A percentile compares a stretch with the other conserved stretches of the same genome.
These are phyloP conservation scores for Cylindricascospora bacillispora DNA, from an alignment of 1,139 yeast species.

Conservation along the genomic window DNA sequence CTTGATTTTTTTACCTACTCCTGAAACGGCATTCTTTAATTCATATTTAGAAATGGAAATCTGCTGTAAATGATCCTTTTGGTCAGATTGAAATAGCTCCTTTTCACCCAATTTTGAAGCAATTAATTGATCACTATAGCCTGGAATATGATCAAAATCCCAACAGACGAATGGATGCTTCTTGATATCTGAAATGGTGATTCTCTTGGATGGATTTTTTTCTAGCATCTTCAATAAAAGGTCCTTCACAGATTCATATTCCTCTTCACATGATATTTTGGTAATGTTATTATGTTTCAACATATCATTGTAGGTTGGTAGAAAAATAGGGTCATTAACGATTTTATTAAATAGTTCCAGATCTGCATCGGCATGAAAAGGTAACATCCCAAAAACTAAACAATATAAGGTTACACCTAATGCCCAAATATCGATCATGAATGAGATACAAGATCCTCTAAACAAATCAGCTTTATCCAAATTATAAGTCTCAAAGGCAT, in stretches of 20 bases:
- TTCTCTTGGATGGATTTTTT: conserved; percentile 59
- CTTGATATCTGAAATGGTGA: conserved; percentile 63
- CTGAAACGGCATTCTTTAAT: conserved; percentile 64
- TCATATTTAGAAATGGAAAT: conserved; percentile 59
- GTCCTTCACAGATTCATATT: conserved; percentile 53
- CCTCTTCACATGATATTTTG: conserved; percentile 30
- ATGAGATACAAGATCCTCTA: conserved; percentile 28
- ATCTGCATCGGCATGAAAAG: conserved; percentile 84
- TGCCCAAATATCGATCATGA: conserved; percentile 91
- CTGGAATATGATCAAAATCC: conserved; percentile 21
- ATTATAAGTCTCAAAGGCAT: conserved; percentile 11
- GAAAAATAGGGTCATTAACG: conserved; percentile 45
- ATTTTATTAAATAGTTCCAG: conserved; percentile 78
- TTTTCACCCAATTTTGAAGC: conserved; percentile 12
- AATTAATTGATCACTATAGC: conserved; percentile 7
- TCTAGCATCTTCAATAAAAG: conserved; percentile 49
- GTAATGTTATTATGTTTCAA: conserved; percentile 25
- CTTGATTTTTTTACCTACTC: conserved; percentile 56
- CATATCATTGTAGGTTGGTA: conserved; percentile 41
- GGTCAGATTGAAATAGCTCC: conserved; percentile 16
- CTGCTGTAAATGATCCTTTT: conserved; percentile 24
- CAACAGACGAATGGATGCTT: conserved; percentile 50
- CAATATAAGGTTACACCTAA: conserved; percentile 88
- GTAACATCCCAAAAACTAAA: conserved; percentile 74
- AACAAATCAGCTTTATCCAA: conserved; percentile 20